phyloP scores from a whole-genome alignment of 768 basidiomycete species.

The Boletus huronensis region DNA sequence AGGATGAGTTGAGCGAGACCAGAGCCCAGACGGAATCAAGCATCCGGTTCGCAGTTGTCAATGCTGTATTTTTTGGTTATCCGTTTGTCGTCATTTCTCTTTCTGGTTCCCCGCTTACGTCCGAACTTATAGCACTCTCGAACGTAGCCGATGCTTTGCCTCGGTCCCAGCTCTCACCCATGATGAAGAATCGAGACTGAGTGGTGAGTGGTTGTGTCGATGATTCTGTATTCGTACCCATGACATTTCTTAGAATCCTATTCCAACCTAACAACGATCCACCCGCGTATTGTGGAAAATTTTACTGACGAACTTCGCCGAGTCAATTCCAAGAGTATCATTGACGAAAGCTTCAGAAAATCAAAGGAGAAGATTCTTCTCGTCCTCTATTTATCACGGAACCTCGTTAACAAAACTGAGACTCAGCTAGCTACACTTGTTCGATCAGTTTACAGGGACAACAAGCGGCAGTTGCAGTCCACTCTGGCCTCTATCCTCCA shows the following conservation, averaged over 20 bases:
- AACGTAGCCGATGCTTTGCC: constrained; percentile 15
- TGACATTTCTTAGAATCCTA: constrained; percentile 13
- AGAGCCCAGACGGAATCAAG: constrained; percentile 13
- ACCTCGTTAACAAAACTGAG: constrained; percentile 12
- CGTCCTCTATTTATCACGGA: constrained; percentile 13
- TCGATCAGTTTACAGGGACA: constrained; percentile 13
- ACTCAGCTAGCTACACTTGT: constrained; percentile 12
- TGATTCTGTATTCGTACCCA: neutral
- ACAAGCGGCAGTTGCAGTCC: constrained; percentile 8
- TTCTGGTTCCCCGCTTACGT: neutral
- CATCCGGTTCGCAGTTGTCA: constrained; percentile 23
- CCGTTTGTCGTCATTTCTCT: constrained; percentile 10
- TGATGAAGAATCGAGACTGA: constrained; percentile 14
- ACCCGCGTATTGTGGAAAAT: constrained; percentile 18
- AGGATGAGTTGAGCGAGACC: constrained; percentile 10
- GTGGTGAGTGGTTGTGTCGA: neutral
- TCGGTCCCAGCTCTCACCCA: constrained; percentile 10
- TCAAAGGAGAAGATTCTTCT: constrained; percentile 26
- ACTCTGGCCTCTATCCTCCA: constrained; percentile 18
- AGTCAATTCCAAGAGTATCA: constrained; percentile 12
- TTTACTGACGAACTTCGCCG: constrained; percentile 20
- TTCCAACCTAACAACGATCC: constrained; percentile 10
- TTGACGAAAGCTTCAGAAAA: constrained; percentile 19
- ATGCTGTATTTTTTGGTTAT: constrained; percentile 28
- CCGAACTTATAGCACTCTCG: constrained; percentile 12